Conservation (phyloP, 2,329 filamentous ascomycete species). For the Dothiorella sarmentorum region DNA sequence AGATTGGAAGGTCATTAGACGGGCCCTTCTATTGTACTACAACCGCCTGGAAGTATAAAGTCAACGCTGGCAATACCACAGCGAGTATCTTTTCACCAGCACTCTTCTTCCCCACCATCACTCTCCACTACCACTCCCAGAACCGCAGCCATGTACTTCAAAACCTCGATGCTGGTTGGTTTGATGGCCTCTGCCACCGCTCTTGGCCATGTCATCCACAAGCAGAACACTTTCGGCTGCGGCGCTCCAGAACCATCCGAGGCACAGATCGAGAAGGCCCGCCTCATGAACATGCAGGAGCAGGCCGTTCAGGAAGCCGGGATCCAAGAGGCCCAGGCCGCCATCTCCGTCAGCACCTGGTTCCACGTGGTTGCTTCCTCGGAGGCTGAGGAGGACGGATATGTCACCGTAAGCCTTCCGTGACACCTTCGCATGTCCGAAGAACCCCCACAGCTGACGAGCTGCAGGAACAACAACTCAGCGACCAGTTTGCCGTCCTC, state of each 20-base stretch:
- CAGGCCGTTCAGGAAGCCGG: slow-evolving; percentile 10
- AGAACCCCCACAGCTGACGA: no score
- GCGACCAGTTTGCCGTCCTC: slow-evolving; percentile 21
- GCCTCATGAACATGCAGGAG: slow-evolving; percentile 22
- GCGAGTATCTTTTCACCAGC: neutral
- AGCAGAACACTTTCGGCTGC: slow-evolving; percentile 17
- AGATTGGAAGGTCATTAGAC: neutral
- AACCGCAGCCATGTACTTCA: slow-evolving; percentile 1
- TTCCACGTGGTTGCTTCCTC: slow-evolving; percentile 34
- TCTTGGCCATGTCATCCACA: slow-evolving; percentile 1
- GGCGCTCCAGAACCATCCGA: slow-evolving; percentile 22
- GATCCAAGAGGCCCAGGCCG: slow-evolving; percentile 19
- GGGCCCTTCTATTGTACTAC: neutral
- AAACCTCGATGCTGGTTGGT: slow-evolving; percentile 1
- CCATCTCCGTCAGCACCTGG: slow-evolving; percentile 30
- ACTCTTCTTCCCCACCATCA: no score
- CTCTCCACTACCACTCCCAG: neutral
- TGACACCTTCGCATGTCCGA: no score
- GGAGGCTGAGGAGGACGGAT: slow-evolving; percentile 20
- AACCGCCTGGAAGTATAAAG: neutral
- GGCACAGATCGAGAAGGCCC: slow-evolving; percentile 21
- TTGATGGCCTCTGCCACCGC: neutral
- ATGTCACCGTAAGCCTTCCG: slow-evolving; percentile 16
- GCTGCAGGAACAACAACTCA: neutral
- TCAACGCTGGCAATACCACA: neutral